Percentiles rank a stretch among this genome's conserved stretches.
Evolutionary conservation across 176 grass and related monocot species (phyloP).

Genomic region (Triticum turgidum): DNA sequence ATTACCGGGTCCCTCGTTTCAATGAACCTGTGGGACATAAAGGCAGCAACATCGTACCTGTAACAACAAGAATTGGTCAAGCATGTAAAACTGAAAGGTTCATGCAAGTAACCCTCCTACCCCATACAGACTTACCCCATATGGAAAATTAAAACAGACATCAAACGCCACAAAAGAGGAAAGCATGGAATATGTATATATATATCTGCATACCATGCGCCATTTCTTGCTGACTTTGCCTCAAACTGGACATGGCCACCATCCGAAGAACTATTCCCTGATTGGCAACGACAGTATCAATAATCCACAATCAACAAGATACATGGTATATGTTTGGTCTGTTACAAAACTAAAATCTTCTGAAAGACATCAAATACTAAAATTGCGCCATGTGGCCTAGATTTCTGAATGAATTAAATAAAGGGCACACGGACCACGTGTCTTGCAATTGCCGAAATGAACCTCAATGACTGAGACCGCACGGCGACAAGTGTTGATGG

Average conservation of each 20-base stretch:
- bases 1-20: constrained; percentile 69
- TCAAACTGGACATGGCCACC: constrained; percentile 59
- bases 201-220: constrained; percentile 57
- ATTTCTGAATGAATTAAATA: not conserved
- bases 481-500: not conserved
- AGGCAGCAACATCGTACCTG: constrained; percentile 83
- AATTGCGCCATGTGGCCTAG: not conserved
- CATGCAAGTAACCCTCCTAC: not conserved
- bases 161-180: not conserved
- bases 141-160: not conserved
- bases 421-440: not conserved
- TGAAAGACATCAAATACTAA: not conserved
- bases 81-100: not conserved
- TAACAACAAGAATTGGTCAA: constrained; percentile 20
- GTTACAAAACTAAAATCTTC: not conserved
- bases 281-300: not conserved
- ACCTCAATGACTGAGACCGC: not conserved
- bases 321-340: not conserved
- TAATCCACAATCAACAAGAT: not conserved
- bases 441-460: not conserved
- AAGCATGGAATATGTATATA: not conserved
- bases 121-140: not conserved
- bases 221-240: constrained; percentile 81
- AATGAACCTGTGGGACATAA: constrained; percentile 59
- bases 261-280: constrained; percentile 48